Evolutionary conservation across 345 rosid species (phyloP).

Genomic region (Citrus glauca): DNA sequence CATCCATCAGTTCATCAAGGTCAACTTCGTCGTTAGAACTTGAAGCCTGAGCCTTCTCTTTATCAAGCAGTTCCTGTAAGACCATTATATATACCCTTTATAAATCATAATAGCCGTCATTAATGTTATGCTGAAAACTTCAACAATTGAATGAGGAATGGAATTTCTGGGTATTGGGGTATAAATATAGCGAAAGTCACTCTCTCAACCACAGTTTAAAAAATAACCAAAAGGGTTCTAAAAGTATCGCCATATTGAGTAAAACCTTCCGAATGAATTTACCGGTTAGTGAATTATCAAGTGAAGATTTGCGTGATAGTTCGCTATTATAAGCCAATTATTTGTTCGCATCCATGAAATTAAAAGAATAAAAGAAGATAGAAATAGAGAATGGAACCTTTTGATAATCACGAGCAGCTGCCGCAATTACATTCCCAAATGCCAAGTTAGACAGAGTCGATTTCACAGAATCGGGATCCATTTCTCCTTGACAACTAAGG

Average conservation of each 20-base stretch:
- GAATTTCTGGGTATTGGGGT: not conserved
- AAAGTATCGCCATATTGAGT: not conserved
- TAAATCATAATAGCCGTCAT: conserved; percentile 4
- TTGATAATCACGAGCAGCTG: conserved; percentile 94
- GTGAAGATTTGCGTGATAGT: not conserved
- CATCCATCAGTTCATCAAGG: conserved; percentile 96
- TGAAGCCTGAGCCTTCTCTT: conserved; percentile 62
- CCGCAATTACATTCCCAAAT: conserved; percentile 92
- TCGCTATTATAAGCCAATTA: not conserved
- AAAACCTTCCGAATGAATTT: not conserved
- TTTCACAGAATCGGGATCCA: conserved; percentile 92
- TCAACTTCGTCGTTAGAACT: conserved; percentile 65
- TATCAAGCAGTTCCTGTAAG: conserved; percentile 63
- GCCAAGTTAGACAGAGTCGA: conserved; percentile 82
- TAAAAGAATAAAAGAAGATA: not conserved
- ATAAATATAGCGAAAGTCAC: not conserved
- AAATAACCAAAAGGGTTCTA: not conserved
- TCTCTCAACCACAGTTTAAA: not conserved
- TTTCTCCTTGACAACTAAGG: conserved; percentile 17
- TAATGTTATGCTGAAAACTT: not conserved
- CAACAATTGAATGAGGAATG: not conserved
- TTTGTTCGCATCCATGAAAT: not conserved
- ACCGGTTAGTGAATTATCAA: too few relatives aligned
- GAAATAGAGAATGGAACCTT: conserved; percentile 37
- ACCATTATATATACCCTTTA: conserved; percentile 19